A percentile compares a stretch with the other conserved stretches of the same genome.
Conservation (phyloP, 805 yeast genomes). For the Yarrowia divulgata region DNA sequence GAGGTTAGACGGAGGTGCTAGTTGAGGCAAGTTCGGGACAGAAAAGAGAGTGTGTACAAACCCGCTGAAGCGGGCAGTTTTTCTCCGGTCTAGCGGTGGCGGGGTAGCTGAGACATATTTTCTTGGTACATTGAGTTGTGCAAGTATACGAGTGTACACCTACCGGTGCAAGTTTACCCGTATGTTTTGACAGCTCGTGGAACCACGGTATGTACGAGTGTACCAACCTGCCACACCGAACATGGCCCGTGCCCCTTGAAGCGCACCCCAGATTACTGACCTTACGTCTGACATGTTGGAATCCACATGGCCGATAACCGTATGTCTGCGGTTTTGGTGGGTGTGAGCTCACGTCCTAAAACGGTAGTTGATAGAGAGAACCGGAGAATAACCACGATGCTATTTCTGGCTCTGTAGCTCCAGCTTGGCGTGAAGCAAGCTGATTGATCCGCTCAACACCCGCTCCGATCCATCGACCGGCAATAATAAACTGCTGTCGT, state of each 20-base stretch:
- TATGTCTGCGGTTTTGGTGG: background rate
- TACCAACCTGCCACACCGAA: background rate
- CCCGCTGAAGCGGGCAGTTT: constrained; percentile 14
- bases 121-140: background rate
- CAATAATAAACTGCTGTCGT: background rate
- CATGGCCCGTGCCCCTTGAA: constrained; percentile 21
- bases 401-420: too few species aligned
- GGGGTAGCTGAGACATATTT: constrained; percentile 14
- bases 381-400: too few species aligned
- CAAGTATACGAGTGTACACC: background rate
- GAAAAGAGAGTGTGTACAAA: too few species aligned
- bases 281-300: constrained; percentile 22
- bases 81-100: constrained; percentile 4
- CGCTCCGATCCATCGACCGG: background rate
- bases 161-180: background rate
- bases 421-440: background rate
- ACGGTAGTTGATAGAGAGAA: constrained; percentile 10
- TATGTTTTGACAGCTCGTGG: too few species aligned
- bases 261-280: constrained; percentile 24
- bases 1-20: constrained; percentile 21
- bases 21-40: background rate
- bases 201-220: too few species aligned
- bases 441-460: background rate
- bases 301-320: constrained; percentile 34
- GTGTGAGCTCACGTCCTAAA: constrained; percentile 14